A percentile compares a stretch with the other conserved stretches of the same genome.
Conservation (phyloP, 768 basidiomycete genomes). For the Cyclocybe cylindracea region DNA sequence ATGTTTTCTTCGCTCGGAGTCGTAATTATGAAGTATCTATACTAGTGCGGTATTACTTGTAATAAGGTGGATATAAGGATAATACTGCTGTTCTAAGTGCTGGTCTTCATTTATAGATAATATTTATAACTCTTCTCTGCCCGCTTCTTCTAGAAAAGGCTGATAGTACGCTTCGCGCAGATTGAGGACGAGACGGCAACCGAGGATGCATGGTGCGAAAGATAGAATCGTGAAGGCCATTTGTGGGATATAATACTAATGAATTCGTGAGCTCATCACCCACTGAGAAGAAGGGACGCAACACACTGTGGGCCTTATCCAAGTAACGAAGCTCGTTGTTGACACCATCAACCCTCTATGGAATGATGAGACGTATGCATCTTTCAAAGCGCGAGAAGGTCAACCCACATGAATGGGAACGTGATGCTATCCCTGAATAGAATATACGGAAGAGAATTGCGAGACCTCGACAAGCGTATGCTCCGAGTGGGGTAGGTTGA, state of each 20-base stretch:
- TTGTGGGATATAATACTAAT: conserved; percentile 5
- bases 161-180: conserved; percentile 10
- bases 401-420: conserved; percentile 9
- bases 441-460: conserved; percentile 6
- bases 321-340: neutral
- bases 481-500: neutral
- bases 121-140: too few relatives aligned
- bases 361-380: neutral
- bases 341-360: conserved; percentile 1
- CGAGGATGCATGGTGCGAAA: conserved; percentile 2
- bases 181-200: conserved; percentile 12
- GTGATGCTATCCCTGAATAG: conserved; percentile 11
- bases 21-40: too few relatives aligned
- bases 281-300: neutral
- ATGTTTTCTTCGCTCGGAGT: too few relatives aligned
- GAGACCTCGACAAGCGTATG: neutral
- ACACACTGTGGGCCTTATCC: conserved; percentile 1
- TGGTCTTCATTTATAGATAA: too few relatives aligned
- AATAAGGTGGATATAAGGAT: too few relatives aligned
- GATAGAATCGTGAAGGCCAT: neutral
- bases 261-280: neutral
- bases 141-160: conserved; percentile 9
- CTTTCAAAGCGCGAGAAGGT: too few relatives aligned
- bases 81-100: too few relatives aligned
- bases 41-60: too few relatives aligned